phyloP scores from a whole-genome alignment of 108 stramenopile genomes.

The Stephanodiscus minutulus region DNA sequence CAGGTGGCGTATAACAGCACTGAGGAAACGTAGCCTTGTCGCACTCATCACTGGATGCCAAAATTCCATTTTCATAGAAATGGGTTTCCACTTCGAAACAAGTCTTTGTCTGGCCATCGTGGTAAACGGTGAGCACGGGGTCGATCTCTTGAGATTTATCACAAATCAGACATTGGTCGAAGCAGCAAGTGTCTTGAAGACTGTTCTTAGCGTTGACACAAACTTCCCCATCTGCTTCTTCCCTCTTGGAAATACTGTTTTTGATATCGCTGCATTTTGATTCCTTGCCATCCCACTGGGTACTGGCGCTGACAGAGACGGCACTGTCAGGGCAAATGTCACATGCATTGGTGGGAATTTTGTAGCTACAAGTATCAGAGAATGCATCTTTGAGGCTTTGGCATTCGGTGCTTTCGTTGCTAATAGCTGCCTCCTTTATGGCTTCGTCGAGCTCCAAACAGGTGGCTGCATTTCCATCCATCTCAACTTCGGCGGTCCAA shows the following conservation, averaged over 20 bases:
- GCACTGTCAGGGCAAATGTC: constrained; percentile 46
- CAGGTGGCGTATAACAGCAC: constrained; percentile 35
- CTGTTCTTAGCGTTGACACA: constrained; percentile 35
- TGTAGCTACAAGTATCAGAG: constrained; percentile 40
- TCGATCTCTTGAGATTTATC: constrained; percentile 36
- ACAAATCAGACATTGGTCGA: constrained; percentile 49
- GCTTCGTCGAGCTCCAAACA: constrained; percentile 47
- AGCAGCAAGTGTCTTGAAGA: constrained; percentile 34
- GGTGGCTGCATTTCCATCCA: constrained; percentile 45
- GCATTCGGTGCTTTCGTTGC: constrained; percentile 38
- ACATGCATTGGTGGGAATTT: constrained; percentile 42
- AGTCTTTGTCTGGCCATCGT: constrained; percentile 43
- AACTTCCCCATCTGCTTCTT: constrained; percentile 39
- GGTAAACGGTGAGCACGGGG: constrained; percentile 35
- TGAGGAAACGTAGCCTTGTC: constrained; percentile 14
- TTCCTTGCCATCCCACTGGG: constrained; percentile 31
- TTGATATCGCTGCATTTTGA: constrained; percentile 41
- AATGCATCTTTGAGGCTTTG: constrained; percentile 40
- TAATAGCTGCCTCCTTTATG: constrained; percentile 43
- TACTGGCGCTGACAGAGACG: constrained; percentile 28
- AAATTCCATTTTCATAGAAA: constrained; percentile 41
- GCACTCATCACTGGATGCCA: constrained; percentile 41
- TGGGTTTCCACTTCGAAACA: constrained; percentile 35
- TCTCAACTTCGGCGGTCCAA: constrained; percentile 48
- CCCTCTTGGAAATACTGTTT: constrained; percentile 25